A percentile compares a stretch with the other conserved stretches of the same genome.
Evolutionary conservation across 169 alveolate species (phyloP).

Genomic region (Babesia ovata): DNA sequence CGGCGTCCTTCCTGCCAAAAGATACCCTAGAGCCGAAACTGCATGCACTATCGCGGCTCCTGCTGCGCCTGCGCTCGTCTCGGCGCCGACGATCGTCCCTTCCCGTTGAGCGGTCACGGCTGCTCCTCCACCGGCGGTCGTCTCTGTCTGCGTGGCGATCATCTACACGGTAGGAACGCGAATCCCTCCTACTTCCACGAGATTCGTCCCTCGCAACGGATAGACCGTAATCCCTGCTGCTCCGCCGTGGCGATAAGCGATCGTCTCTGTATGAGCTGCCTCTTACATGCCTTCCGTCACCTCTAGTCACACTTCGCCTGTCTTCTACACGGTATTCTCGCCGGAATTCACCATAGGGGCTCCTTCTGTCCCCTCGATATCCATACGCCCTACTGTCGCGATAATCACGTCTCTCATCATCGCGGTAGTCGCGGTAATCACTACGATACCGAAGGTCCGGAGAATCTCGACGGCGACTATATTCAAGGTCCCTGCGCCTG

Average conservation of each 20-base stretch:
- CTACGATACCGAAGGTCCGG: not conserved
- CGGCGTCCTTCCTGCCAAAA: not conserved
- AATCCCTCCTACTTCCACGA: too few relatives aligned
- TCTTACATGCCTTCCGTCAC: too few relatives aligned
- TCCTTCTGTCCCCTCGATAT: not conserved
- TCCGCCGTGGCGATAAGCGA: too few relatives aligned
- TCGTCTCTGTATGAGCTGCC: too few relatives aligned
- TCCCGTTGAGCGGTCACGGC: too few relatives aligned
- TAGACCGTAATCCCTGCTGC: too few relatives aligned
- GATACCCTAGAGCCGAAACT: conserved; percentile 39
- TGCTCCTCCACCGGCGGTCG: not conserved
- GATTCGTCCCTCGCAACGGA: too few relatives aligned
- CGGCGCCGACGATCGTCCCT: not conserved
- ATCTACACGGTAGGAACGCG: not conserved
- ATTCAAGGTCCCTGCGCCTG: too few relatives aligned
- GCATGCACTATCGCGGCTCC: conserved; percentile 27
- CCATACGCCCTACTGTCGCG: not conserved
- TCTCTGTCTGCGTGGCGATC: not conserved
- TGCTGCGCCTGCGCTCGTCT: not conserved
- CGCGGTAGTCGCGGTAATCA: conserved; percentile 12
- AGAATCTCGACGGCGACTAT: not conserved
- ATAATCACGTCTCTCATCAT: not conserved
- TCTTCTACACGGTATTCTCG: too few relatives aligned
- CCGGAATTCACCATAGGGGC: not conserved
- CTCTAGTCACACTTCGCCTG: too few relatives aligned